These are phyloP conservation scores for Fusarium avenaceum DNA, from an alignment of 2,329 filamentous ascomycete species.

Conservation along the genomic window DNA sequence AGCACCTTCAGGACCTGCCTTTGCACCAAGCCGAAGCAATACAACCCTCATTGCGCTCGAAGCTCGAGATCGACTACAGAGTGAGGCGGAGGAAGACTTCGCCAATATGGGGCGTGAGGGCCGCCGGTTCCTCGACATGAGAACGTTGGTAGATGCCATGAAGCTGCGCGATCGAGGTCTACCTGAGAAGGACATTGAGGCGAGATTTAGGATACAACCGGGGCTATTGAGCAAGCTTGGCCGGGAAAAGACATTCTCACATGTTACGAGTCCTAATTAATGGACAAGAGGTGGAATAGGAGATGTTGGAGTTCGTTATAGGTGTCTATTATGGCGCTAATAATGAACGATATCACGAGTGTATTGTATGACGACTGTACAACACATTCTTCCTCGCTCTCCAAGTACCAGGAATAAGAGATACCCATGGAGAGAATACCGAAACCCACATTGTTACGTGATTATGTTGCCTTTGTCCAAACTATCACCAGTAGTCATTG, in stretches of 20 bases:
- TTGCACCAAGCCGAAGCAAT: slow-evolving; percentile 55
- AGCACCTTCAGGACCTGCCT: slow-evolving; percentile 46
- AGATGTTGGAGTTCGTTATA: slow-evolving; percentile 5
- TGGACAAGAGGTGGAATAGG: background rate
- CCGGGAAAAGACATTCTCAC: slow-evolving; percentile 55
- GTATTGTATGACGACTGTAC: slow-evolving; percentile 33
- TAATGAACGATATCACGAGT: slow-evolving; percentile 16
- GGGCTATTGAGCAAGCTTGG: slow-evolving; percentile 64
- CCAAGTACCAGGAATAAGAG: slow-evolving; percentile 13
- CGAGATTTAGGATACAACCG: slow-evolving; percentile 58
- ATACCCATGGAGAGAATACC: slow-evolving; percentile 27
- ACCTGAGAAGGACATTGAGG: slow-evolving; percentile 60
- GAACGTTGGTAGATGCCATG: slow-evolving; percentile 62
- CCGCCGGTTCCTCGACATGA: slow-evolving; percentile 63
- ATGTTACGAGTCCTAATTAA: slow-evolving; percentile 51
- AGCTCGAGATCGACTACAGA: slow-evolving; percentile 61
- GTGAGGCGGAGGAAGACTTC: slow-evolving; percentile 60
- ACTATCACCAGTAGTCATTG: slow-evolving; percentile 64
- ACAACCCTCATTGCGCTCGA: slow-evolving; percentile 64
- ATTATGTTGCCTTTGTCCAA: slow-evolving; percentile 2
- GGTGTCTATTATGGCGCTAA: slow-evolving; percentile 11
- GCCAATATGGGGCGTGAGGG: slow-evolving; percentile 56
- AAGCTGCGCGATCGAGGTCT: slow-evolving; percentile 59
- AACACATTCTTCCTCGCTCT: slow-evolving; percentile 33
- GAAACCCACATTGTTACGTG: slow-evolving; percentile 9